Evolutionary conservation across 2,329 filamentous ascomycete species (phyloP), one percentile per base, ranked within the genome.

Genomic region (Aspergillus eucalypticola): DNA sequence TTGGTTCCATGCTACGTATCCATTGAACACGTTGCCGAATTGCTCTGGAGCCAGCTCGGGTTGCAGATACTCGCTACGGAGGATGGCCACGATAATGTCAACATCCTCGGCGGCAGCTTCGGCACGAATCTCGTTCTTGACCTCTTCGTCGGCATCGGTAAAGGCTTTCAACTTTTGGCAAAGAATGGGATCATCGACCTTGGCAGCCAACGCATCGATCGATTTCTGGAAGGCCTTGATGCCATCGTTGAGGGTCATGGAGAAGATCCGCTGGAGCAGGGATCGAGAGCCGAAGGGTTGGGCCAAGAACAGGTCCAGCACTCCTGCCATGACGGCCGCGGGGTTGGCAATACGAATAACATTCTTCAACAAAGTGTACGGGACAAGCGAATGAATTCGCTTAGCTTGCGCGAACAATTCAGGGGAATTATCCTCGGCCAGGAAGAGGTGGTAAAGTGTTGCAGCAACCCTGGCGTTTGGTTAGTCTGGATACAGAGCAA

Each of bases 341-440:
- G 95, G 95, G 69, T 99, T 99, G 21, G 95, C 92, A 67, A 98
- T 92, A 59, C 94, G 88, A 70, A 99, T 98, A 50, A 96, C 92
- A 72, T 98, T 97, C 81, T 99, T 99, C 73, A 99, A 83, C 52
- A 97, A 82, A 0, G 89, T 90, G 73, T 99, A 99, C 0, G 95
- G 95, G 48, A 99, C 90, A 58, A 98, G 84, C 0, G 93, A 96
- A 74, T 99, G 95, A 55, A 98, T 97, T 62, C 91, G 87, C 78
- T 94, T 96, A 4, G 90, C 88, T 76, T 99, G 95, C 0, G 92
- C 92, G 75, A 98, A 98, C 29, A 99, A 78, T 72, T 99, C 95
- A 0, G 95, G 93, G 0, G 94, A 97, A 76, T 99, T 99, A 78
- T 99, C 95, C 75, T 99, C 95, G 5, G 95, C 95, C 48, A 99